Percentiles rank a stretch among this genome's conserved stretches.
Conservation (phyloP, 2,329 filamentous ascomycete species). For the Hymenoscyphus scutula region DNA sequence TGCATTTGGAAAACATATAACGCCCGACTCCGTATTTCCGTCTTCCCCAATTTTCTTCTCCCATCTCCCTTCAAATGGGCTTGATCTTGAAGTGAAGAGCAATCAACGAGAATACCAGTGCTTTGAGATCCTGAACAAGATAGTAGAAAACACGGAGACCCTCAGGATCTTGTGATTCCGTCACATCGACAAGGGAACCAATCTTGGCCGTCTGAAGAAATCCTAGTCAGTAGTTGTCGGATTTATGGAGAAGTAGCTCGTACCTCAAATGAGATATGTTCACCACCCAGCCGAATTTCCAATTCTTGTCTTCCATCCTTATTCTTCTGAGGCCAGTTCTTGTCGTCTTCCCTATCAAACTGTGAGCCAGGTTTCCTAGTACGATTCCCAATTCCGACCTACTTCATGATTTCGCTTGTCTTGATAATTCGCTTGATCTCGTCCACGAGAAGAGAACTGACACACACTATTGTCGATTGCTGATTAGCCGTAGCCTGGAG, state of each 20-base stretch:
- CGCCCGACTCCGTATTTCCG: slow-evolving; percentile 32
- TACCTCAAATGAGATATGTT: slow-evolving; percentile 98
- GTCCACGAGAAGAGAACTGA: slow-evolving; percentile 83
- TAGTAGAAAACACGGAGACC: slow-evolving; percentile 98
- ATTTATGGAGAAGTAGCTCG: slow-evolving; percentile 8
- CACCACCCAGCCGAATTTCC: slow-evolving; percentile 88
- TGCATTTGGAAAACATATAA: slow-evolving; percentile 13
- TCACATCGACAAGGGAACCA: slow-evolving; percentile 93
- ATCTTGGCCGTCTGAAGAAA: slow-evolving; percentile 85
- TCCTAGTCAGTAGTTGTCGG: background rate
- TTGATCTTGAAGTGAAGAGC: slow-evolving; percentile 97
- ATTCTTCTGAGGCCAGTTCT: slow-evolving; percentile 98
- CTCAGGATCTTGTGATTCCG: slow-evolving; percentile 92
- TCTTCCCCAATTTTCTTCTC: slow-evolving; percentile 1
- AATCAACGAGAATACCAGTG: slow-evolving; percentile 93
- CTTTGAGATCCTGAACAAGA: slow-evolving; percentile 94
- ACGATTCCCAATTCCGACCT: slow-evolving; percentile 33
- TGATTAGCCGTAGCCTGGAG: slow-evolving; percentile 17
- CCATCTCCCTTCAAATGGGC: slow-evolving; percentile 54
- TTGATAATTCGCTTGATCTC: slow-evolving; percentile 98
- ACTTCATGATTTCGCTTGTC: slow-evolving; percentile 97
- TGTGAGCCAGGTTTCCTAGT: slow-evolving; percentile 29
- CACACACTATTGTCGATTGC: slow-evolving; percentile 70
- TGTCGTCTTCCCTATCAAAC: slow-evolving; percentile 80
- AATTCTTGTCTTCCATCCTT: slow-evolving; percentile 97